Evolutionary conservation across 805 yeast genomes (phyloP).

Genomic region (Starmerella scarabaei): DNA sequence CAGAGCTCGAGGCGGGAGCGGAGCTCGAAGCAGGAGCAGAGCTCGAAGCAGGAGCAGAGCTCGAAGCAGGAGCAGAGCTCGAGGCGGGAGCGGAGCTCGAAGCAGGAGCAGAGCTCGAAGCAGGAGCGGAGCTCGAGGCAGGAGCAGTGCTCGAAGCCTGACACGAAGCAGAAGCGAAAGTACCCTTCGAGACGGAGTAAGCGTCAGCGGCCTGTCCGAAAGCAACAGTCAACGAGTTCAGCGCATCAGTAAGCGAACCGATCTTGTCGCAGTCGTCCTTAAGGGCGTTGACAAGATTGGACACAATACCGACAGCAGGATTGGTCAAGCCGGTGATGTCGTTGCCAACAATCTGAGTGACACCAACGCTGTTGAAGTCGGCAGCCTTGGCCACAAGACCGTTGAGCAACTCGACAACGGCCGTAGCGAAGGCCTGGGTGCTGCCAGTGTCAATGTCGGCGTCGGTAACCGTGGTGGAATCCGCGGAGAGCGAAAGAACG

Average conservation of each 20-base stretch:
- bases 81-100: slow-evolving; percentile 3
- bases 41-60: background rate
- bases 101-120: slow-evolving; percentile 1
- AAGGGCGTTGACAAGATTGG: slow-evolving; percentile 12
- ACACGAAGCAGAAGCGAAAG: slow-evolving; percentile 7
- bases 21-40: background rate
- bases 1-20: background rate
- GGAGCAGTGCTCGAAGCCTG: background rate
- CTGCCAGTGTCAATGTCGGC: slow-evolving; percentile 9
- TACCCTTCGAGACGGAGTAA: slow-evolving; percentile 4
- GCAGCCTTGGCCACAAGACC: slow-evolving; percentile 20
- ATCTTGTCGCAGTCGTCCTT: slow-evolving; percentile 5
- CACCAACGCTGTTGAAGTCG: slow-evolving; percentile 19
- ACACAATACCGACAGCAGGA: slow-evolving; percentile 17
- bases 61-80: background rate
- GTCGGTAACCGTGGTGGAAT: slow-evolving; percentile 7
- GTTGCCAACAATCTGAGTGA: slow-evolving; percentile 14
- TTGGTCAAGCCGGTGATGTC: slow-evolving; percentile 14
- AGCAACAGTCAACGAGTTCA: slow-evolving; percentile 1
- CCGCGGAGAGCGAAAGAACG: slow-evolving; percentile 9
- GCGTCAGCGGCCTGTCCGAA: slow-evolving; percentile 3
- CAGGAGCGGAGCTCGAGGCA: background rate
- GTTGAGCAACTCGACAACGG: slow-evolving; percentile 14
- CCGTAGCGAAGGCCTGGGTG: slow-evolving; percentile 8
- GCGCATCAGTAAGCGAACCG: slow-evolving; percentile 1